These are phyloP conservation scores for Phalaenopsis hybrid DNA, from an alignment of 116 monocot genomes.

Conservation along the genomic window DNA sequence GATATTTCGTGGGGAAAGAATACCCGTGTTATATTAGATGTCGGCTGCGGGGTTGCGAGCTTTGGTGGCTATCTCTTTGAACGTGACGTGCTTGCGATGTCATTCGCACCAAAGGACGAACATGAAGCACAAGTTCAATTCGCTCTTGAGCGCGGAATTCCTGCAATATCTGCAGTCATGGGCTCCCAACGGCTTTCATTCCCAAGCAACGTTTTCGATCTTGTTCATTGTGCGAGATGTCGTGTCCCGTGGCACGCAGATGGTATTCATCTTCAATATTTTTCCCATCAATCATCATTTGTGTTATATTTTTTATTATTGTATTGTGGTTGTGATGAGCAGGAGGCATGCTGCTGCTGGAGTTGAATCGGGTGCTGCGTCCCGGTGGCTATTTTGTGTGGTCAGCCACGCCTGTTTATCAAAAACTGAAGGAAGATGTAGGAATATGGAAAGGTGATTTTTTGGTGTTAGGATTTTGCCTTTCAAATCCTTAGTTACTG, in stretches of 20 bases:
- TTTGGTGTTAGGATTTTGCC: background rate
- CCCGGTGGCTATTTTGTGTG: constrained; percentile 94
- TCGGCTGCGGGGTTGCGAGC: constrained; percentile 93
- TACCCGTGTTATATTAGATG: constrained; percentile 75
- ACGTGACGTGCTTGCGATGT: constrained; percentile 80
- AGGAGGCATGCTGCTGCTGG: constrained; percentile 84
- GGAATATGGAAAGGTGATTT: constrained; percentile 76
- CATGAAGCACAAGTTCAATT: constrained; percentile 95
- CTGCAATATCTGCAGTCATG: constrained; percentile 96
- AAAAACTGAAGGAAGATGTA: constrained; percentile 84
- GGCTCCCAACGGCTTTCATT: constrained; percentile 80
- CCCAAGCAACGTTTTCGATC: constrained; percentile 74
- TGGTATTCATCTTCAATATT: constrained; percentile 24
- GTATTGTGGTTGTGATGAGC: background rate
- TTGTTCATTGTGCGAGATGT: constrained; percentile 90
- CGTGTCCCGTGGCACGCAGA: constrained; percentile 88
- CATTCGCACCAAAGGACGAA: constrained; percentile 95
- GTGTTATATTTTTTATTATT: background rate
- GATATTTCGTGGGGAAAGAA: constrained; percentile 73
- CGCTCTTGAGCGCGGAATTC: constrained; percentile 87
- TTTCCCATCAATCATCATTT: background rate
- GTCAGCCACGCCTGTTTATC: constrained; percentile 97
- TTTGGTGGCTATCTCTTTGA: constrained; percentile 92
- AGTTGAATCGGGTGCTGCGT: constrained; percentile 77
- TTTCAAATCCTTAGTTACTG: background rate